Evolutionary conservation across 2,329 filamentous ascomycete species (phyloP), one percentile per base, ranked within the genome.

Genomic region (Triangularia setosa): DNA sequence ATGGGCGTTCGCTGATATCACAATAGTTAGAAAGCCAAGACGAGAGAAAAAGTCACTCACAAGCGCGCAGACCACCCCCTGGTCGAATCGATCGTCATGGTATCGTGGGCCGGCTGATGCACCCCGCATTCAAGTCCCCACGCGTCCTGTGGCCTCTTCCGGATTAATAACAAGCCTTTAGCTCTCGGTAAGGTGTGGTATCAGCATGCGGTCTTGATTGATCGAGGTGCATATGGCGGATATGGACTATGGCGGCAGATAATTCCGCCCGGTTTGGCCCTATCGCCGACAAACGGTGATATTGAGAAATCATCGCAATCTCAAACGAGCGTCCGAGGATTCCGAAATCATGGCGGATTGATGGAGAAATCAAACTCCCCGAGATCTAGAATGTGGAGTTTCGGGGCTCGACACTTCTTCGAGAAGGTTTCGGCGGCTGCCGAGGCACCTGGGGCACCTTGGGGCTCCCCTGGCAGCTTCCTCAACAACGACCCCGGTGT

Each of bases 1-100:
- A 52, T 60, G 18, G 27, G 58, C n/a, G 21, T 16, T 55, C 18
- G 25, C 23, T 27, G 40, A 30, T 12, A 27, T 59, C 33, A 59
- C 57, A 59, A 27, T n/a, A n/a, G 33, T 14, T 18, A 24, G 4
- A 28, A 57, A 57, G 54, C 28, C 55, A 35, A 58, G 25, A 21
- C 33, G 23, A 16, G 24, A 24, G 48, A 54, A 40, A 40, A 40
- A 40, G 33, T 40, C 56, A 40, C 33, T 16, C 33, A 53, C 30
- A 33, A 33, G 30, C 21, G 25, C 35, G 25, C 30, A 60, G 28
- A 21, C 4, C 18, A 30, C 21, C 58, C 58, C 58, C 40, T 60
- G 35, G 40, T 60, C 58, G 35, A 60, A 60, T 60, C 35, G 58
- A 53, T 60, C 30, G 30, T 60, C 35, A 60, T 60, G 40, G 30